Evolutionary conservation across 2,329 filamentous ascomycete species (phyloP), one percentile per base, ranked within the genome.

Genomic region (Emergomyces pasteurianus): DNA sequence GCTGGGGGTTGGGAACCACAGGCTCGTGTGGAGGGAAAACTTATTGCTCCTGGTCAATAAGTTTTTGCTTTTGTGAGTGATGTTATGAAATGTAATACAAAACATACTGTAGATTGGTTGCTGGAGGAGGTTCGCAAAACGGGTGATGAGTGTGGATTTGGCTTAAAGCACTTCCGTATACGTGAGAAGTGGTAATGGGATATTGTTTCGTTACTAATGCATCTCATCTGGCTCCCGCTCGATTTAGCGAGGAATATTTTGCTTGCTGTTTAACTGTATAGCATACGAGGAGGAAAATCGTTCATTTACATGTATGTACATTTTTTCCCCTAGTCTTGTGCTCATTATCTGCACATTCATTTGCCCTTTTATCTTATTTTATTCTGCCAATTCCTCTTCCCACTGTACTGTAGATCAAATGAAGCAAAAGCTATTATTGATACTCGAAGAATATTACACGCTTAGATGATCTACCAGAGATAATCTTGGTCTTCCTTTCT

Each of bases 21-120:
- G 73, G 80, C 90, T 62, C 81, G 77, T 70, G 83, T 85, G 73
- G 84, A 92, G 78, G 94, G 92, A 68, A 86, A 89, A 76, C 79
- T 97, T 67, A 83, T 96, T 72, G 84, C 92, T 60, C 94, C 94
- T 49, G 94, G 94, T 66, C 90, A 95, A 83, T 96, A 90, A 31
- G 18, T 16, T 28, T 31, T 21, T 58, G n/a, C n/a, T n/a, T 42
- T 57, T 38, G 1, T 23, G 10, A 23, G 10, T n/a, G 42, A 23
- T n/a, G n/a, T 46, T 46, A 23, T 46, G 42, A 7, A 58, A 36
- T 34, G 28, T 34, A 53, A 53, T 54, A 54, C 18, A 38, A n/a
- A 21, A 26, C 34, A 9, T 36, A 38, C 3, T 14, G 23, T 40
- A 18, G 28, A 34, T 31, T 16, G 23, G 26, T 52, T 36, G 26